Base-by-base conservation (phyloP, 441 rosid species). In the Sinapis alba region DNA sequence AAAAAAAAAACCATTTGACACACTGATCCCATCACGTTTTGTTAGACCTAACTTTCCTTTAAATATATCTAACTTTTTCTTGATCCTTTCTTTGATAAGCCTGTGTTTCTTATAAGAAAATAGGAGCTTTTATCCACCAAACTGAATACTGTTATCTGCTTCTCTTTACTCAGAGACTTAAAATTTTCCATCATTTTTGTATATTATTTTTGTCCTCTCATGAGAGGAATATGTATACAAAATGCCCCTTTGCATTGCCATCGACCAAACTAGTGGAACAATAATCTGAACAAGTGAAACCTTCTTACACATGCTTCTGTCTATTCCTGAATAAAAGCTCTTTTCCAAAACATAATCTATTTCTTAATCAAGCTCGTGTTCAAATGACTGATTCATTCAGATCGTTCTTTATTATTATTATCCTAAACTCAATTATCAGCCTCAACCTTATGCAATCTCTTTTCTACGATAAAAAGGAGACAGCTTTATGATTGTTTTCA, bases 291-390 rank as follows among this genome's bases (percentile, higher is more conserved):
- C 57, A 77, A 58, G 72, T 65, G 76, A 73, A 77, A 77, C 69
- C 68, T 71, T 64, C 72, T 30, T 63, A 58, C 80, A 77, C 73
- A 65, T 72, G 77, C 72, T 34, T 50, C 20, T 71, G 73, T 66
- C 72, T 65, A 38, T 50, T 59, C 63, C 21, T 51, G 36, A 32
- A 58, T 16, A 65, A 28, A 77, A 32, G 50, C 68, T 24, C 36
- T 32, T 65, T 63, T 13, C 47, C 74, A 8, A 53, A 76, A 63
- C 51, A 57, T 63, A 65, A 58, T 23, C 30, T 36, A 75, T 7
- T 68, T 34, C 10, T 75, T 61, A 19, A 53, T 62, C 38, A 61
- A 75, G 43, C 32, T 62, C 38, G 16, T 47, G 21, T 38, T 45
- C 47, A 18, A 24, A 18, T 71, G 3, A 13, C 68, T n/a, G 19